phyloP scores from a whole-genome alignment of 148 eudicot genomes.

The Rhododendron ovatum region DNA sequence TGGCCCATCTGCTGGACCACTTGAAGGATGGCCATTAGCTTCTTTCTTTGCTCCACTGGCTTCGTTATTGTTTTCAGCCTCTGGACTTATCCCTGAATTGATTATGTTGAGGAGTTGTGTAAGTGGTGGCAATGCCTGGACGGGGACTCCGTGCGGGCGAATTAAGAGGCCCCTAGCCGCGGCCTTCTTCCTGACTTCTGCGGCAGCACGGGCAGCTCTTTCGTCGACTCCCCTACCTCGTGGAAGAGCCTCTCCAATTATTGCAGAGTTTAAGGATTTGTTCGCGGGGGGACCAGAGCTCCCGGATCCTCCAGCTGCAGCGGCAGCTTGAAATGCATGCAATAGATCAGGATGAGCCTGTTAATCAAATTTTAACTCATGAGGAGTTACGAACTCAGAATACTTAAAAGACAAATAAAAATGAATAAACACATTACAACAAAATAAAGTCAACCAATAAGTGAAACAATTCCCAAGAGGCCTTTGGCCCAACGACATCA shows the following conservation, averaged over 20 bases:
- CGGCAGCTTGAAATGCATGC: slow-evolving; percentile 69
- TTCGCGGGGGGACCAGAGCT: slow-evolving; percentile 29
- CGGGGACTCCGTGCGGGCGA: slow-evolving; percentile 56
- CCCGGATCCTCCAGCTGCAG: slow-evolving; percentile 48
- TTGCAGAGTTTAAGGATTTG: slow-evolving; percentile 31
- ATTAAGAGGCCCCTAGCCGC: slow-evolving; percentile 59
- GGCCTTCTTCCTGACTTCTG: slow-evolving; percentile 71
- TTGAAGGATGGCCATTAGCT: slow-evolving; percentile 18
- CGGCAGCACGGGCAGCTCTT: slow-evolving; percentile 77
- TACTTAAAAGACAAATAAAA: not conserved
- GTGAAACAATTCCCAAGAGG: not conserved
- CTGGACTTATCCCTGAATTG: slow-evolving; percentile 39
- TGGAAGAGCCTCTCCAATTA: slow-evolving; percentile 42
- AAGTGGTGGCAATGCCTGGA: slow-evolving; percentile 47
- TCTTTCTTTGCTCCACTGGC: slow-evolving; percentile 23
- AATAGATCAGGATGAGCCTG: slow-evolving; percentile 45
- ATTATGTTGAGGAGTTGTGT: slow-evolving; percentile 49
- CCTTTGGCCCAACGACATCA: not conserved
- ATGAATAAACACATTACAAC: not conserved
- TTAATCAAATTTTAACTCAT: not conserved
- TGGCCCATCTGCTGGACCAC: slow-evolving; percentile 11
- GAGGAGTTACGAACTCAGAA: not conserved
- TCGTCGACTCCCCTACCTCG: slow-evolving; percentile 82
- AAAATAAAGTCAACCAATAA: not conserved
- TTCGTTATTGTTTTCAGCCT: slow-evolving; percentile 19